phyloP scores from a whole-genome alignment of 2,329 filamentous ascomycete species.

The Colletotrichum lentis region DNA sequence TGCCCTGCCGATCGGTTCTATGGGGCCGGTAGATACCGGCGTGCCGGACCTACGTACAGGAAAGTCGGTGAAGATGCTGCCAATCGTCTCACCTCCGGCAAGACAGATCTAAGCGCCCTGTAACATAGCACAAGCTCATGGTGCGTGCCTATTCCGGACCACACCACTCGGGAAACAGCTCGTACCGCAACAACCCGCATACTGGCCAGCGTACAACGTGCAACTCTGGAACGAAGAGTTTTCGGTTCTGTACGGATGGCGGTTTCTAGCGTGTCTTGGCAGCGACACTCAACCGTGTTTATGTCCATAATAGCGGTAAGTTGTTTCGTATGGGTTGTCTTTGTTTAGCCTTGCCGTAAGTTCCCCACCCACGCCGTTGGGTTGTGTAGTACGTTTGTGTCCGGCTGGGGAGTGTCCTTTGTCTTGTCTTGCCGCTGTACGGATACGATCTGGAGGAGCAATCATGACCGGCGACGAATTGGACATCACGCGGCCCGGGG shows the following conservation, averaged over 20 bases:
- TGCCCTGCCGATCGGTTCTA: not conserved
- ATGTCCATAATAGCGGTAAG: not conserved
- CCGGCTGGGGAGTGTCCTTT: not conserved
- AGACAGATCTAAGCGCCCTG: not conserved
- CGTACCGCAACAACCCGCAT: not conserved
- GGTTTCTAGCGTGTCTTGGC: not conserved
- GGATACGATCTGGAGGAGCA: not conserved
- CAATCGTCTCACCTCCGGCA: not conserved
- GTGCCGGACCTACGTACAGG: not conserved
- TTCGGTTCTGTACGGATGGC: not conserved
- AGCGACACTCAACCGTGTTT: not conserved
- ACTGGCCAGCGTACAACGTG: not conserved
- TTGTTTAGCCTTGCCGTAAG: not conserved
- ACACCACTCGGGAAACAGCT: not conserved
- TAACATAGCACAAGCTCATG: not conserved
- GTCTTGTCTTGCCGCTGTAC: not conserved
- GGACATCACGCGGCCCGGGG: not conserved
- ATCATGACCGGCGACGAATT: not conserved
- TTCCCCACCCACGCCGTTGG: not conserved
- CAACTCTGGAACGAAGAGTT: not conserved
- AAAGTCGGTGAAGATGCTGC: not conserved
- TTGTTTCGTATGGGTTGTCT: constrained; percentile 2
- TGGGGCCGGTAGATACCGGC: not conserved
- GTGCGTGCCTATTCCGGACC: not conserved
- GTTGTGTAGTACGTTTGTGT: not conserved